Percentiles rank a stretch among this genome's conserved stretches.
Conservation (phyloP, 177 flowering plant species). For the Vitis hybrid region DNA sequence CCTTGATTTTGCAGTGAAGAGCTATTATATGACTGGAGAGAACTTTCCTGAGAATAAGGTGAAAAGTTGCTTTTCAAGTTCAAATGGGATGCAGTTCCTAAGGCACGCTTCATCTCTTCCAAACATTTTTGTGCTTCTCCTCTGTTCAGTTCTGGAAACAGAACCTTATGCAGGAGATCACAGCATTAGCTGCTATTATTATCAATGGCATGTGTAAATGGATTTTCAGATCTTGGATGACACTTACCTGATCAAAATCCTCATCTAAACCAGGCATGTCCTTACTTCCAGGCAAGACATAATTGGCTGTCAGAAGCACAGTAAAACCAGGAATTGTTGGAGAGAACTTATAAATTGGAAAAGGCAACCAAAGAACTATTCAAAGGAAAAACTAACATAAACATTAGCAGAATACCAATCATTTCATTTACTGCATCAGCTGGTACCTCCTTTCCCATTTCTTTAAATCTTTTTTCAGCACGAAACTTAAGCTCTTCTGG, state of each 20-base stretch:
- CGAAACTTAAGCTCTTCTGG: slow-evolving; percentile 50
- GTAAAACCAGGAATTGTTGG: neutral
- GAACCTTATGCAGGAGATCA: slow-evolving; percentile 30
- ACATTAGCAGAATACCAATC: slow-evolving; percentile 39
- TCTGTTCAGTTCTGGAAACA: slow-evolving; percentile 46
- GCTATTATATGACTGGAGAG: slow-evolving; percentile 24
- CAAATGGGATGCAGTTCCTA: slow-evolving; percentile 20
- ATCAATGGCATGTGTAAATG: neutral
- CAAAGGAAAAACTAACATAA: neutral
- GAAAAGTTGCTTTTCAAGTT: slow-evolving; percentile 10
- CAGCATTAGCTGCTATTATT: neutral
- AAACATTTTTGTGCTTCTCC: slow-evolving; percentile 40
- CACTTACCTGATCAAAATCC: slow-evolving; percentile 55
- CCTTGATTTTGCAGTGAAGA: slow-evolving; percentile 12
- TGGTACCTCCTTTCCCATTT: slow-evolving; percentile 75
- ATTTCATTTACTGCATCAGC: slow-evolving; percentile 58
- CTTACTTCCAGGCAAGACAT: slow-evolving; percentile 49
- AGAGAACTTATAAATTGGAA: neutral
- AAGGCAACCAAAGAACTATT: neutral
- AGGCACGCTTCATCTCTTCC: slow-evolving; percentile 53
- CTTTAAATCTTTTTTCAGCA: slow-evolving; percentile 49
- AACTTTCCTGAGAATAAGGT: slow-evolving; percentile 27
- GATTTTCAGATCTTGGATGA: neutral
- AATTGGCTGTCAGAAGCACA: slow-evolving; percentile 42
- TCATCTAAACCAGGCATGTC: slow-evolving; percentile 61